A percentile compares a stretch with the other conserved stretches of the same genome.
Evolutionary conservation across 2,329 filamentous ascomycete species (phyloP).

Genomic region (Didymella arachidicola): DNA sequence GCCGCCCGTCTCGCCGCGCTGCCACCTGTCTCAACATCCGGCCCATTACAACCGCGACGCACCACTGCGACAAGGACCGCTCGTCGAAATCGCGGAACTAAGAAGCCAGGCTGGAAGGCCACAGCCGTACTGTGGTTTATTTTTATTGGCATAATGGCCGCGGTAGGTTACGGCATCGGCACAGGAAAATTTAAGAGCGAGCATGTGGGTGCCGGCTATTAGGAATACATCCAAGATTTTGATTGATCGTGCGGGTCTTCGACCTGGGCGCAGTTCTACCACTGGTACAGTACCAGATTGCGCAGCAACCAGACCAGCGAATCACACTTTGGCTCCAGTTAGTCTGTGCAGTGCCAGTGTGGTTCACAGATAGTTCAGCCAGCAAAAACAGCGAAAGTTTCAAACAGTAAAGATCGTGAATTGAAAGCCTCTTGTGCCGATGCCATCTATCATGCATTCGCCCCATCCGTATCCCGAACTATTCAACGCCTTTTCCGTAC

Average conservation of each 20-base stretch:
- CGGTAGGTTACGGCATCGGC: not conserved
- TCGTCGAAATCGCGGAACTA: not conserved
- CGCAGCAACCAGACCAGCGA: no score
- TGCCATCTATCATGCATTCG: not conserved
- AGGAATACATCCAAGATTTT: no score
- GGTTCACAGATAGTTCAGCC: no score
- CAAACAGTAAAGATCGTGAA: not conserved
- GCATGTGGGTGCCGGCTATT: no score
- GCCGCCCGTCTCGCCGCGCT: not conserved
- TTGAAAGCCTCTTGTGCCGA: not conserved
- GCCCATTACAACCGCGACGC: not conserved
- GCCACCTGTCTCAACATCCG: not conserved
- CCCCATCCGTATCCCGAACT: not conserved
- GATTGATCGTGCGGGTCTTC: no score
- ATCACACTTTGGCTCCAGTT: not conserved
- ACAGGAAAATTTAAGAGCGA: not conserved
- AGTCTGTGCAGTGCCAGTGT: no score
- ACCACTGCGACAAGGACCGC: not conserved
- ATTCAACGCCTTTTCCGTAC: not conserved
- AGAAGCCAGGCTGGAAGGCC: not conserved
- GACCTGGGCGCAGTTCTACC: no score
- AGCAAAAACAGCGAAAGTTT: not conserved
- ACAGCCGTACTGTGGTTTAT: not conserved
- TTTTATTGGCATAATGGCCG: not conserved
- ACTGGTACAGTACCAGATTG: no score